Base-by-base conservation (phyloP, 2,329 filamentous ascomycete species). In the Sclerotinia subarctica region DNA sequence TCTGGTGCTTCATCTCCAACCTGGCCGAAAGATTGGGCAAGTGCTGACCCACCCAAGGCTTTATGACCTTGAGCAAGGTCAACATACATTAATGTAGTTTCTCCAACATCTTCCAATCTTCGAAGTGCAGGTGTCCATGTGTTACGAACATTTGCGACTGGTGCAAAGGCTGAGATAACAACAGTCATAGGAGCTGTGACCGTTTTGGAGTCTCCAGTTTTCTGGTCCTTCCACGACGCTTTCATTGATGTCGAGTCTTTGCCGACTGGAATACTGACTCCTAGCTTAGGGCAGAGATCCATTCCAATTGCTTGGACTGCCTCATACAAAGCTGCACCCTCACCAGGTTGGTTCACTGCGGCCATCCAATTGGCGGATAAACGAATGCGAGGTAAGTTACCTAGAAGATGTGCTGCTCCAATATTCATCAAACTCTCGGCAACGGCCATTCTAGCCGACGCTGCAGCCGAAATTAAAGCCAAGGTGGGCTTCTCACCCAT, bases 231-330 rank as follows among this genome's bases (percentile, higher is more conserved):
- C 95, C 95, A 98, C 67, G 93, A 93, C 75, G 96, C 94, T 83
- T 97, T 97, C 95, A 99, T 98, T 3, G 94, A 97, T 80, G 96
- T 97, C 0, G 94, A 98, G 79, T 99, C 95, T 81, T 99, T 98
- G 67, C 95, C 95, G 11, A 98, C 95, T 5, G 95, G 95, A 69
- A 99, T 98, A 68, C 91, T 93, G 70, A 99, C 88, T 46, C 92
- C 93, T n/a, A 98, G 84, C 74, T 91, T 85, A 2, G 93, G 93
- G 79, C 95, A 99, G 11, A 99, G 83, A 59, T 96, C 91, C 87
- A 97, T 90, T 60, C 94, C 94, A 68, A 97, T 93, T 13, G 94
- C 93, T 77, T 96, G 87, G 2, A 97, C 95, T 42, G 94, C 95
- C 79, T 97, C 93, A 76, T 97, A 98, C 44, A 98, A 84, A 21